phyloP scores from a whole-genome alignment of 768 basidiomycete genomes.

The Podaxis mareebaensis region DNA sequence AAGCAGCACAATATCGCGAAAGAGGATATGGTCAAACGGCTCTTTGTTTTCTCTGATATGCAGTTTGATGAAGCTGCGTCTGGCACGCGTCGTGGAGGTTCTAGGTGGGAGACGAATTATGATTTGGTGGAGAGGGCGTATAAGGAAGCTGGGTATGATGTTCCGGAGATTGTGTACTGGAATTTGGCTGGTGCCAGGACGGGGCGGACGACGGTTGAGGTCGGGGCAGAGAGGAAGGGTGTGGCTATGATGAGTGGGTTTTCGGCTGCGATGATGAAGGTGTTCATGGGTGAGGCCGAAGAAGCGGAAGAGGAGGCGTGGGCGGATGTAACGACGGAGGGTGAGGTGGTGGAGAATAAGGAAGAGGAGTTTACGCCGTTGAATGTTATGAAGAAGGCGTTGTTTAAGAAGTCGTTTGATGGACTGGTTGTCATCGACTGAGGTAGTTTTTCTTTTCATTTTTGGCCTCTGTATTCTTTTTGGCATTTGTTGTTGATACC shows the following conservation, averaged over 20 bases:
- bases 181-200: conserved; percentile 39
- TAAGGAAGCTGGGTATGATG: conserved; percentile 60
- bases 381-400: conserved; percentile 47
- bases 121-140: conserved; percentile 57
- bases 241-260: conserved; percentile 74
- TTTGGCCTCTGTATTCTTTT: not conserved
- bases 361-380: conserved; percentile 38
- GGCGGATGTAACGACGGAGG: conserved; percentile 36
- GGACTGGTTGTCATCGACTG: conserved; percentile 59
- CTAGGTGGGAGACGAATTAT: conserved; percentile 63
- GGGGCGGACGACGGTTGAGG: conserved; percentile 45
- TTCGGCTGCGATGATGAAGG: conserved; percentile 67
- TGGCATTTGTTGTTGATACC: not conserved
- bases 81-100: not conserved
- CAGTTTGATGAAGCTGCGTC: conserved; percentile 53
- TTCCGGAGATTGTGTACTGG: conserved; percentile 79
- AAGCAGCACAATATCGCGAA: conserved; percentile 52
- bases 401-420: conserved; percentile 52
- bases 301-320: conserved; percentile 30
- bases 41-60: conserved; percentile 82
- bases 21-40: conserved; percentile 74
- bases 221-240: conserved; percentile 52
- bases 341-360: conserved; percentile 27
- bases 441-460: conserved; percentile 13
- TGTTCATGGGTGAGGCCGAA: conserved; percentile 61